Conservation (phyloP, 176 grass and related monocot species). For the Oryza glaberrima region DNA sequence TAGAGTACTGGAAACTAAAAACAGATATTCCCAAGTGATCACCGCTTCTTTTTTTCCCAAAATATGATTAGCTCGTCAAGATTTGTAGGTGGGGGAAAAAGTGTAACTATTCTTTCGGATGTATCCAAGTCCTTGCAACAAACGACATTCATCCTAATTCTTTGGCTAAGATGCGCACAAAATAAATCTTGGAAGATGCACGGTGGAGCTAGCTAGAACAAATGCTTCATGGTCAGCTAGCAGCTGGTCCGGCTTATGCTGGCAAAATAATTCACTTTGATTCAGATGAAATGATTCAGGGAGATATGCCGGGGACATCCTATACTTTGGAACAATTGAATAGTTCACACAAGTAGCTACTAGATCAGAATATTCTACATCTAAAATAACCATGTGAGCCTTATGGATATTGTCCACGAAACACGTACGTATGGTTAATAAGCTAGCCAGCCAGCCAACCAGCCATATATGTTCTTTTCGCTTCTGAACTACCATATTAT, state of each 20-base stretch:
- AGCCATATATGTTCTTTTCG: background rate
- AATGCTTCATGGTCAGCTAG: background rate
- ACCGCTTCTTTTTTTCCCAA: too few relatives aligned
- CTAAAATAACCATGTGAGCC: too few relatives aligned
- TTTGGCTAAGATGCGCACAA: background rate
- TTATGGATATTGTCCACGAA: background rate
- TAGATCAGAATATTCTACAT: background rate
- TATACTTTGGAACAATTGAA: background rate
- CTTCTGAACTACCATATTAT: too few relatives aligned
- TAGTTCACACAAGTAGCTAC: background rate
- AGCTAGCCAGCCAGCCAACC: background rate
- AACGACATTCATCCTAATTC: background rate
- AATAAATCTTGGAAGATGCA: too few relatives aligned
- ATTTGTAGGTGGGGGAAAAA: too few relatives aligned
- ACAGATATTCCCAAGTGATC: too few relatives aligned
- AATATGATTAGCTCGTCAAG: too few relatives aligned
- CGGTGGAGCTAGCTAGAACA: background rate
- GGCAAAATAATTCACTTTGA: background rate
- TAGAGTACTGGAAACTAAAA: too few relatives aligned
- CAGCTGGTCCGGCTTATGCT: background rate
- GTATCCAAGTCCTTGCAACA: background rate
- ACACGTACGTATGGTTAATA: background rate
- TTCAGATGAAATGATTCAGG: background rate
- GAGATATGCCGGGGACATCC: constrained; percentile 2
- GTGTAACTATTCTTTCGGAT: background rate